Base-by-base conservation (phyloP, 2,329 filamentous ascomycete species). In the Fusarium verticillioides region DNA sequence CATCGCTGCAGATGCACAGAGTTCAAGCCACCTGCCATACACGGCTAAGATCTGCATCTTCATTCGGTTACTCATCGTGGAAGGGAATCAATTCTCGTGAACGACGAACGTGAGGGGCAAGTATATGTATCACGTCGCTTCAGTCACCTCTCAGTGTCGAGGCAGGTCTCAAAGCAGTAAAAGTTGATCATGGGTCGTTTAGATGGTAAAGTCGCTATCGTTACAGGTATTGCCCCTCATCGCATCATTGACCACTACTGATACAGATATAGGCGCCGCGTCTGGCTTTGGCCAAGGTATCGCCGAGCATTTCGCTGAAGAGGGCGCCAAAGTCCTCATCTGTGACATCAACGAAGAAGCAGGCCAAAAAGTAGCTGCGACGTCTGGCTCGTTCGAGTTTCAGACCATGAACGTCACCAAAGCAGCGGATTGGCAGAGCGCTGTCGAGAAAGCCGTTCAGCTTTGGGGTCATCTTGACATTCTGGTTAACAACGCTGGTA, bases 211-310 rank as follows among this genome's bases (percentile, higher is more conserved):
- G 54, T 70, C 4, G 66, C 68, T 3, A 70, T 70, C 0, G 66
- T 70, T 12, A 70, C 68, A 13, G 68, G 68, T 66, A 0, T 26
- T 23, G 1, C 2, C 8, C 6, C 4, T 9, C 1, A 9, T 13
- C 9, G 1, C 11, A 23, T n/a, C 0, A 4, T 3, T 4, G 34
- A 8, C 6, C 12, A 5, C 6, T 1, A 3, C 23, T 71, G 9
- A 71, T 3, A 47, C 1, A 42, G 4, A 7, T 34, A 34, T 5
- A 70, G 69, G 54, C 9, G 59, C 69, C 2, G 59, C 60, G 0
- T 66, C 65, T 19, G 70, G 70, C 26, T 73, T 73, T 19, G 70
- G 70, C 4, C 65, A 65, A 65, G 70, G 69, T 2, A 62, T 73
- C 10, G 62, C 69, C 2, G 40, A 67, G 4, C 67, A 66, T 3